Base-by-base conservation (phyloP, 257 asterid species). In the Cinchona pubescens region DNA sequence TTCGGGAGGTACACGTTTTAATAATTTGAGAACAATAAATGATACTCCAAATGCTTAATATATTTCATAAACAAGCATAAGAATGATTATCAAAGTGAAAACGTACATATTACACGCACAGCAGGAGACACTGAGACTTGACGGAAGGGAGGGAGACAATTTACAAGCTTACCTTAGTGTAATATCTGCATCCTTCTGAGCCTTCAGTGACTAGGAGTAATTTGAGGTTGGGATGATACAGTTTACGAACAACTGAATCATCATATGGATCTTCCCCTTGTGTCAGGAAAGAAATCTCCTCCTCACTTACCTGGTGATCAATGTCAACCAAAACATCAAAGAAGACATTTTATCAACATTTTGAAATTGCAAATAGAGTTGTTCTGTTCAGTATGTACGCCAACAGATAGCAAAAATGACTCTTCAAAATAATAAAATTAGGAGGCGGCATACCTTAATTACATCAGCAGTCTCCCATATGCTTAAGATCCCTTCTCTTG, bases 161-260 rank as follows among this genome's bases (percentile, higher is more conserved):
- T 73, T 67, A 42, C 67, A 79, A 76, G 55, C 85, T 58, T 71
- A 92, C 99, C 97, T 95, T 95, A 71, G 99, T 90, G 83, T 92
- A 95, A 76, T 95, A 92, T 76, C 99, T 85, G 91, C 98, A 95
- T 74, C 99, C 99, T 67, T 86, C 96, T 21, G 98, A 78, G 59
- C 99, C 99, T 86, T 95, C 99, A 30, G 99, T 95, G 58, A 95
- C 97, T 1, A 95, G 98, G 74, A 95, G 96, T 74, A 95, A 81
- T 69, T 91, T 91, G 73, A 91, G 91, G 76, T 90, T 86, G 18
- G 92, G 82, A 82, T 95, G 99, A 87, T 82, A 95, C 84, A 95
- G 63, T 80, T 90, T 92, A 14, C 94, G 96, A 69, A 91, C 96
- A 18, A 95, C 98, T 38, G 86, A 82, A 56, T 92, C 99, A 56